Evolutionary conservation across 2,329 filamentous ascomycete genomes (phyloP), one percentile per base, ranked within the genome.

Genomic region (Mycosphaerella arachidis): DNA sequence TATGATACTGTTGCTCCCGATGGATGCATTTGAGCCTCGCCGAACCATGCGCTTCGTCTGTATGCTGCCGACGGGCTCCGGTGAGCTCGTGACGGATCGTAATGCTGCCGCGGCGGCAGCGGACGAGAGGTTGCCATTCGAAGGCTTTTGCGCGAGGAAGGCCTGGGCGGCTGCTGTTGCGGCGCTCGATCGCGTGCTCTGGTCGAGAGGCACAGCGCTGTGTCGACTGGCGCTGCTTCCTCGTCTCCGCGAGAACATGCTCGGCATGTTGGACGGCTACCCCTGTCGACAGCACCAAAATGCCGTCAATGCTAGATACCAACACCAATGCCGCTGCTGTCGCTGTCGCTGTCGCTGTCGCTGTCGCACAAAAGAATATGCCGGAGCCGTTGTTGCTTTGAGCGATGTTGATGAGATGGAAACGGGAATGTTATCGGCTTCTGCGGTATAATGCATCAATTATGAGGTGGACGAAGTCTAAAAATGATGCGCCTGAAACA

Each of bases 21-120:
- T 79, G 4, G 91, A 93, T 1, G 90, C 90, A 46, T 84, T 76
- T 0, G 92, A 96, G 55, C 82, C 82, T 74, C 92, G 86, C 68
- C 91, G 85, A 61, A 85, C 74, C 71, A 89, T 92, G 71, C 92
- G 89, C 79, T 93, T 96, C 6, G 93, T 96, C 75, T 96, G 89
- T 48, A 95, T 85, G 71, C 91, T 86, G 73, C 86, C 88, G 58
- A 96, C 88, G 67, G 87, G 86, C 55, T 87, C 93, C 24, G 91
- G 92, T 2, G 89, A 87, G 55, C 86, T 86, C 9, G 91, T 87
- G 67, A 89, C 85, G 50, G 88, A 89, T 71, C 88, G 87, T 60
- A 97, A 82, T 51, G 92, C 92, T 30, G 92, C 87, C 16, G 91
- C 92, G 6, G 93, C 92, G 12, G 93, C 93, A 6, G 92, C 90